phyloP scores from a whole-genome alignment of 805 yeast genomes.

The Yarrowia yakushimensis region DNA sequence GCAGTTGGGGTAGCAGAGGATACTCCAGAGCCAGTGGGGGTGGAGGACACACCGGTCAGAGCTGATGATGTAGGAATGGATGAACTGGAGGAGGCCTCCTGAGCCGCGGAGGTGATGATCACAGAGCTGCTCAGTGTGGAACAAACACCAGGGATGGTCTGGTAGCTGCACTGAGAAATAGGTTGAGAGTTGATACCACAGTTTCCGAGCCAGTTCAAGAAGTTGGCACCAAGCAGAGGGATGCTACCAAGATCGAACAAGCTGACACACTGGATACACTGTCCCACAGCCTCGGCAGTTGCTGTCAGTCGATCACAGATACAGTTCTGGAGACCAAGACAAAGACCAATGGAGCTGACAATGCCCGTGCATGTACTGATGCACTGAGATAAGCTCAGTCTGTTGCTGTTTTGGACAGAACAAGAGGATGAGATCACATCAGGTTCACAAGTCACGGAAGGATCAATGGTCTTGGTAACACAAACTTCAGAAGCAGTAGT shows the following conservation, averaged over 20 bases:
- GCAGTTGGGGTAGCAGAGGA: not conserved
- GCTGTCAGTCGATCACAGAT: not conserved
- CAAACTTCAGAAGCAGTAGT: conserved; percentile 4
- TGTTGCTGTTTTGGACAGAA: not conserved
- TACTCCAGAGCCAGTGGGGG: not conserved
- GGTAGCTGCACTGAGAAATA: not conserved
- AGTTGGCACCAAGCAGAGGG: not conserved
- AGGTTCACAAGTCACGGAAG: not conserved
- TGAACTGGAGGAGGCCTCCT: not conserved
- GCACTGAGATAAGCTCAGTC: not conserved
- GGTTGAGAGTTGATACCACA: not conserved
- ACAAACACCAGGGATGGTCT: not conserved
- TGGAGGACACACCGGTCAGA: not conserved
- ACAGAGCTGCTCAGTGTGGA: not conserved
- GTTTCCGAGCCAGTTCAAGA: not conserved
- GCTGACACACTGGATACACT: conserved; percentile 12
- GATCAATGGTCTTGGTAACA: conserved; percentile 11
- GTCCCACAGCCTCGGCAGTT: not conserved
- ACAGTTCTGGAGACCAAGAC: not conserved
- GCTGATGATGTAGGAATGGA: not conserved
- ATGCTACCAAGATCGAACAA: not conserved
- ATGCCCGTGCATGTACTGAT: not conserved
- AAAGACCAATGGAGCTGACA: not conserved
- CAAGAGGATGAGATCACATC: not conserved
- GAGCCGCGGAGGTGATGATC: not conserved